Evolutionary conservation across 805 yeast species (phyloP), one percentile per base, ranked within the genome.

Genomic region (Candida namnaoensis): DNA sequence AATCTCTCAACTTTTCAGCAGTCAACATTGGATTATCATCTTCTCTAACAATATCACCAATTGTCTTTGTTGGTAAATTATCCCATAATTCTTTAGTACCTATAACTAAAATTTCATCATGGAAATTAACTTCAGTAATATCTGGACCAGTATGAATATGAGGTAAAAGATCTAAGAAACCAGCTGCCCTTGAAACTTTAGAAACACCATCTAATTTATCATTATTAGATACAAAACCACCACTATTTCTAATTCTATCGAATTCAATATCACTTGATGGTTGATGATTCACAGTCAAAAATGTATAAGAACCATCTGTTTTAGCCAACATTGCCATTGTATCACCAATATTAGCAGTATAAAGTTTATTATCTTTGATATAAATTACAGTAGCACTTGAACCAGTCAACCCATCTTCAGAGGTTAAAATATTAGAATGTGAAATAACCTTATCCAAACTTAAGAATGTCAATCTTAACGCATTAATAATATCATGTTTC

Each of bases 301-400:
- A 66, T n/a, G 70, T 65, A 57, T 76, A 82, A 38, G 87, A 91
- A 28, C 98, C 96, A 60, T 85, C 88, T 35, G 78, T 75, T 44
- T 82, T 75, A 7, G 95, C 80, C 39, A 91, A 58, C 39, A 93
- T 68, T 1, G 88, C 90, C 72, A 82, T 82, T 2, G 87, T 79
- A 54, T 93, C 97, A 53, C 99, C 99, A 41, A 87, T 76, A 48
- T 90, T 90, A 2, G 96, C 96, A 24, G 88, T 72, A 58, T 81
- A 88, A 23, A 88, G 58, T 41, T 68, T 71, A 40, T 75, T 74
- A 15, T 82, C 95, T 45, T 77, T 78, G 50, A 91, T 72, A 58
- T 87, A 93, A 12, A 88, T 69, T 11, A 88, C 78, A 0, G 96
- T 81, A 0, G 88, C 84, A 46, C 95, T 78, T 36, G 95, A 83